A percentile compares a stretch with the other conserved stretches of the same genome.
Conservation (phyloP, 352 stramenopile genomes). For the Phytopythium chamaehyphon region DNA sequence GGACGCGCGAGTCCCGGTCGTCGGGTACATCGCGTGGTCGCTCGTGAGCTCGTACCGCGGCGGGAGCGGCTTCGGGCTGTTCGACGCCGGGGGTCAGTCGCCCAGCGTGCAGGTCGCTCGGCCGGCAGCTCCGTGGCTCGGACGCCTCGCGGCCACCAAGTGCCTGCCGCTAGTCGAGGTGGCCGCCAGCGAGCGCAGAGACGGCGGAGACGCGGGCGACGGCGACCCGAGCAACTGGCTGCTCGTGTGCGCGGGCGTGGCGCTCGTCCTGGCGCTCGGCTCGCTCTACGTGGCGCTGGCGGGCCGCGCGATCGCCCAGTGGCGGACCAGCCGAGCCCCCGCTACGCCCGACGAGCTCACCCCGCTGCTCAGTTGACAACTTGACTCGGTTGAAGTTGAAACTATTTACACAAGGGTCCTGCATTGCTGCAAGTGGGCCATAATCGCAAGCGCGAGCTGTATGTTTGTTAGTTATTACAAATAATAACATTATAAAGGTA, state of each 20-base stretch:
- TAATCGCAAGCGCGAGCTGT: too few relatives aligned
- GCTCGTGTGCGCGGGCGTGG: background rate
- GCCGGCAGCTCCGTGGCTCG: constrained; percentile 13
- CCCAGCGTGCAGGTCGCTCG: constrained; percentile 11
- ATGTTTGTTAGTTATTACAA: too few relatives aligned
- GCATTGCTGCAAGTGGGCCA: too few relatives aligned
- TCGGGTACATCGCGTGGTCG: constrained; percentile 83
- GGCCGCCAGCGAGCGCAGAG: background rate
- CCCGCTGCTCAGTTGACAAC: constrained; percentile 4
- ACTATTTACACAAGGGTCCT: background rate
- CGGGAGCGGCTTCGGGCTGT: background rate
- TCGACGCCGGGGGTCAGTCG: background rate
- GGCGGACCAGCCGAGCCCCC: background rate
- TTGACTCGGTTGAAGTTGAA: background rate
- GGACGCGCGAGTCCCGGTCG: constrained; percentile 20
- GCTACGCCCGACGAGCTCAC: constrained; percentile 4
- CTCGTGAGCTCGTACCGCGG: constrained; percentile 78
- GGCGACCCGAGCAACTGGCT: background rate
- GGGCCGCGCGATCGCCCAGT: background rate
- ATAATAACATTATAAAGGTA: too few relatives aligned
- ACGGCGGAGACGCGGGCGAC: background rate
- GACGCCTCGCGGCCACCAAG: constrained; percentile 2
- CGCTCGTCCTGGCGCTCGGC: constrained; percentile 3
- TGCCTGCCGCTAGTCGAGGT: constrained; percentile 1
- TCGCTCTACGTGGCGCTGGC: constrained; percentile 2